Conservation (phyloP, 179 eudicot genomes). For the Spergularia azorica region DNA sequence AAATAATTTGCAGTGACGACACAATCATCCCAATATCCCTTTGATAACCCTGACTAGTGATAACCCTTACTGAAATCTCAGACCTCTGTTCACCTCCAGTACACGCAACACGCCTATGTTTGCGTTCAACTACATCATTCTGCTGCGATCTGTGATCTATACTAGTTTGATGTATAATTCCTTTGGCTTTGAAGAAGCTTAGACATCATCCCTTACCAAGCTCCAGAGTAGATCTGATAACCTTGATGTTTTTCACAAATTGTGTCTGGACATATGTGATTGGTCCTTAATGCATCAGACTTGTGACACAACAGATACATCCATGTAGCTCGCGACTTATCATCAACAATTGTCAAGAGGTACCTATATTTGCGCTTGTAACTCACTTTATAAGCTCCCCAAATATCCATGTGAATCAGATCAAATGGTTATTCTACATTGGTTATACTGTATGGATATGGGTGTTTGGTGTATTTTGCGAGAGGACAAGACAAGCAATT, state of each 20-base stretch:
- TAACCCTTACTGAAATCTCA: not conserved
- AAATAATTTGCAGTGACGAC: not conserved
- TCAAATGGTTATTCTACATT: not conserved
- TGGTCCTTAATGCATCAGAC: not conserved
- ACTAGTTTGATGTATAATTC: conserved; percentile 3
- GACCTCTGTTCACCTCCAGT: not conserved
- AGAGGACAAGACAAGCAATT: not conserved
- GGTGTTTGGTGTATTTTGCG: not conserved
- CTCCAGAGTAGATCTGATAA: not conserved
- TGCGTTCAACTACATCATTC: conserved; percentile 5
- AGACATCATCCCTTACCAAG: not conserved
- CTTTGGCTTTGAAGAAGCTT: not conserved
- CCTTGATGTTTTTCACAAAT: not conserved
- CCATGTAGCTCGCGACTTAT: not conserved
- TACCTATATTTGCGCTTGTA: not conserved
- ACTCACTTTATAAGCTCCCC: not conserved
- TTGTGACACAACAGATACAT: not conserved
- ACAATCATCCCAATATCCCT: conserved; percentile 6
- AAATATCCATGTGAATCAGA: not conserved
- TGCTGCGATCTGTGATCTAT: not conserved
- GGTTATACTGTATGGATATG: not conserved
- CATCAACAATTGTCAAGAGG: conserved; percentile 1
- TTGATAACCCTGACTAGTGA: not conserved
- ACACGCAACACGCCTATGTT: not conserved
- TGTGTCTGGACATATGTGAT: not conserved